phyloP scores from a whole-genome alignment of 495 filamentous ascomycete genomes.

The Penicillium diatomitis region DNA sequence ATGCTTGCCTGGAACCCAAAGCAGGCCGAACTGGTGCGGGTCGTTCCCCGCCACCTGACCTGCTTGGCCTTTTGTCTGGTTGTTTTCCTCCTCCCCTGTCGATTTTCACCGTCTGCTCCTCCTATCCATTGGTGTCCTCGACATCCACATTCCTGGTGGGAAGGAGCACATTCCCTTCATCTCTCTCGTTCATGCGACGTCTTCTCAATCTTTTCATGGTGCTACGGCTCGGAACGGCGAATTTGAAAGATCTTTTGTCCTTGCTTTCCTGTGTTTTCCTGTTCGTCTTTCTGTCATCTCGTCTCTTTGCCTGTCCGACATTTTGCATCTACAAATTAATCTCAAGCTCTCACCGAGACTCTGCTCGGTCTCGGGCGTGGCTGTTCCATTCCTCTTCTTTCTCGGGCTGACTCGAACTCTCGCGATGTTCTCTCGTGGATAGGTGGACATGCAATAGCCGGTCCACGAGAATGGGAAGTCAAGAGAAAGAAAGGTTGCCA shows the following conservation, averaged over 20 bases:
- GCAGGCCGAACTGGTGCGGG: background rate
- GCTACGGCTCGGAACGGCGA: constrained; percentile 39
- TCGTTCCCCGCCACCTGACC: background rate
- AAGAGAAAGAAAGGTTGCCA: too few relatives aligned
- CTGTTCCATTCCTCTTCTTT: too few relatives aligned
- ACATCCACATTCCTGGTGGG: constrained; percentile 16
- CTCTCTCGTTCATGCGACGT: constrained; percentile 28
- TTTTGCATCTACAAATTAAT: constrained; percentile 28
- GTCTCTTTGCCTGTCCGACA: constrained; percentile 16
- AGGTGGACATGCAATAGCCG: too few relatives aligned
- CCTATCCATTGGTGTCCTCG: constrained; percentile 19
- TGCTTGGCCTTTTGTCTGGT: background rate
- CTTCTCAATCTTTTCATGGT: constrained; percentile 36
- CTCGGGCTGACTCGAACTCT: too few relatives aligned
- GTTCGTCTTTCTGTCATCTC: constrained; percentile 17
- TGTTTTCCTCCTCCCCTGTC: constrained; percentile 3
- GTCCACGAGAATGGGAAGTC: too few relatives aligned
- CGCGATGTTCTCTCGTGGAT: too few relatives aligned
- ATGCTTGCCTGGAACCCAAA: background rate
- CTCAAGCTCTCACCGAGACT: constrained; percentile 5
- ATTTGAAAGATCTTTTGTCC: constrained; percentile 19
- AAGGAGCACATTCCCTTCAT: constrained; percentile 12
- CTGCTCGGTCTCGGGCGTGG: too few relatives aligned
- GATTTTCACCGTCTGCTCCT: constrained; percentile 7
- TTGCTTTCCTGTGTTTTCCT: constrained; percentile 15